These are phyloP conservation scores for Artemisia argyi DNA, from an alignment of 129 eudicot genomes.

Conservation along the genomic window DNA sequence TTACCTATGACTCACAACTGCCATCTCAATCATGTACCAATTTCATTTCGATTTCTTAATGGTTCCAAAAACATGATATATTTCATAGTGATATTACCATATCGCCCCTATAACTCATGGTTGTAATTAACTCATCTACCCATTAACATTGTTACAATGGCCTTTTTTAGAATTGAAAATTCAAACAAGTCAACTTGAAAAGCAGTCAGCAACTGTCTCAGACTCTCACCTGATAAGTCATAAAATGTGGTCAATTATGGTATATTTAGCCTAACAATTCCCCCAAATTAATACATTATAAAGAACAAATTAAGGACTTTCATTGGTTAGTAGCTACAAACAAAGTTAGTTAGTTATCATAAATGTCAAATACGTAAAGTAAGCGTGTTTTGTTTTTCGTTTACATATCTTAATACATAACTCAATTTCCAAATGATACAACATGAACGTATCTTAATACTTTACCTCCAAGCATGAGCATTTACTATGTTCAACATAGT, in stretches of 20 bases:
- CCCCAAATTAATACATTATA: conserved; percentile 7
- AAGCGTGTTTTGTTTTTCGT: not conserved
- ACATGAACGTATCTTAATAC: too few species aligned
- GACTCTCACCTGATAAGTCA: not conserved
- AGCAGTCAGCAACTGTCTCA: not conserved
- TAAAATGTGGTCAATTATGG: conserved; percentile 15
- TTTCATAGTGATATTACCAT: too few species aligned
- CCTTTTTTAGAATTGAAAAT: too few species aligned
- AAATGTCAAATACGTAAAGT: not conserved
- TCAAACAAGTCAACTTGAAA: not conserved
- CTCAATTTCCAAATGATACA: not conserved
- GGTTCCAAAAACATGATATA: too few species aligned
- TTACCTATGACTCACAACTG: too few species aligned
- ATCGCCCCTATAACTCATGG: too few species aligned
- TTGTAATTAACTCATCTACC: too few species aligned
- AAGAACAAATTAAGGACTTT: not conserved
- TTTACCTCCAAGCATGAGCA: too few species aligned
- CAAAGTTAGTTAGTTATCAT: conserved; percentile 18
- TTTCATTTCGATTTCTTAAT: too few species aligned
- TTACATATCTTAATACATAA: not conserved
- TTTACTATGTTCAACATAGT: too few species aligned
- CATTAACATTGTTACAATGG: too few species aligned
- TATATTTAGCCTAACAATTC: not conserved
- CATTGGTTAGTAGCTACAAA: conserved; percentile 5
- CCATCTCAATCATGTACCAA: too few species aligned